phyloP scores from a whole-genome alignment of 2,329 filamentous ascomycete species.

The Neonectria faginata region DNA sequence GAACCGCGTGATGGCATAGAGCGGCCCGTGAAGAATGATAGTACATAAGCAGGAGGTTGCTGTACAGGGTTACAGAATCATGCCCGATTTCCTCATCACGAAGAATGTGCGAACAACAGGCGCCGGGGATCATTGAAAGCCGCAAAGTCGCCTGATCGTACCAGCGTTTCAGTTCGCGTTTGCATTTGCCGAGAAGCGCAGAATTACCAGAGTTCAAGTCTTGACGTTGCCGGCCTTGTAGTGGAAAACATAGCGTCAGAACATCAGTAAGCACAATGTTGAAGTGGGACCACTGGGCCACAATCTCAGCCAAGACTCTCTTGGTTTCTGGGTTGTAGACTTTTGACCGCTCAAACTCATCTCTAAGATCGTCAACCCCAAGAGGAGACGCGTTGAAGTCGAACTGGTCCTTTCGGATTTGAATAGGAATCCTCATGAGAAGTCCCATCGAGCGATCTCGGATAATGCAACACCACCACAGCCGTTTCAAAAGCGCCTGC shows the following conservation, averaged over 20 bases:
- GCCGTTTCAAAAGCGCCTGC: slow-evolving; percentile 8
- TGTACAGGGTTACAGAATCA: neutral
- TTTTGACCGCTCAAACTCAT: slow-evolving; percentile 28
- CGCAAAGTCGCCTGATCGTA: neutral
- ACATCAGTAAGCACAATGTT: slow-evolving; percentile 27
- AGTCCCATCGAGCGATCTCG: slow-evolving; percentile 11
- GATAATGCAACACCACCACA: slow-evolving; percentile 29
- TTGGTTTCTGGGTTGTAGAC: slow-evolving; percentile 28
- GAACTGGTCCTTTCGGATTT: slow-evolving; percentile 14
- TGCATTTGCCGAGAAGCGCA: neutral
- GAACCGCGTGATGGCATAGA: neutral
- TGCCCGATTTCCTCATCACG: neutral
- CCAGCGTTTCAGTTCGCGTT: neutral
- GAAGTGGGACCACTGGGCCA: slow-evolving; percentile 16
- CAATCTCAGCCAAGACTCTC: slow-evolving; percentile 15
- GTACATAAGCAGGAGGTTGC: slow-evolving; percentile 2
- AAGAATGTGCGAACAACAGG: neutral
- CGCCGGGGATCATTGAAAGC: neutral
- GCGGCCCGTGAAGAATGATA: neutral
- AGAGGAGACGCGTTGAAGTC: slow-evolving; percentile 15
- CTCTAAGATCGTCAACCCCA: slow-evolving; percentile 12
- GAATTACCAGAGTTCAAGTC: neutral
- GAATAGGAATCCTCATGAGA: slow-evolving; percentile 12
- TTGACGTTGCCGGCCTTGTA: neutral
- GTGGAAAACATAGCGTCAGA: slow-evolving; percentile 9